Evolutionary conservation across 2,329 filamentous ascomycete species (phyloP).

Genomic region (Hypoxylon sp.): DNA sequence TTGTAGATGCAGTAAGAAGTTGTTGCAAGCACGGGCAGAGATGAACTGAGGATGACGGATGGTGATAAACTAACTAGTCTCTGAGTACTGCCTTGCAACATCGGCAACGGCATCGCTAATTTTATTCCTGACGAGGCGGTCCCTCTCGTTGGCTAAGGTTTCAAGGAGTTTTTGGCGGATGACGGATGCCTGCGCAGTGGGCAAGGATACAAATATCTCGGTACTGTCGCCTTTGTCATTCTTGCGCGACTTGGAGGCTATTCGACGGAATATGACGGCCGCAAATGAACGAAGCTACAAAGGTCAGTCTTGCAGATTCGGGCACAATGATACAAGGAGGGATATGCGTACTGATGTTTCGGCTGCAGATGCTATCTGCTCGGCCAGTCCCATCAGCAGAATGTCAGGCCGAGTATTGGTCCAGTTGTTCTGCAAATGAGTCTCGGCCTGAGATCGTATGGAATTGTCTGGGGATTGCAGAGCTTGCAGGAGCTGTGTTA

Average conservation of each 20-base stretch:
- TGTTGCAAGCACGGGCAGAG: not conserved
- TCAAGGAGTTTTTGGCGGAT: constrained; percentile 90
- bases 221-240: constrained; percentile 77
- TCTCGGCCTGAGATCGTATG: constrained; percentile 87
- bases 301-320: constrained; percentile 34
- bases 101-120: constrained; percentile 98
- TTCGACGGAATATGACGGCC: constrained; percentile 93
- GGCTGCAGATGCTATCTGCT: constrained; percentile 87
- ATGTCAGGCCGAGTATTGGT: constrained; percentile 84
- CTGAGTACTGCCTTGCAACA: constrained; percentile 93
- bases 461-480: constrained; percentile 92
- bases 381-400: constrained; percentile 92
- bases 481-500: constrained; percentile 87
- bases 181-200: constrained; percentile 78
- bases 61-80: constrained; percentile 76
- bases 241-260: constrained; percentile 91
- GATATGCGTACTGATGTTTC: constrained; percentile 75
- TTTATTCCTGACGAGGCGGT: constrained; percentile 87
- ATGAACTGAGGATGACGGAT: constrained; percentile 15
- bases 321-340: constrained; percentile 4
- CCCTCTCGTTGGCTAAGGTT: constrained; percentile 79
- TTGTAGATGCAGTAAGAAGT: not conserved
- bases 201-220: constrained; percentile 89
- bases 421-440: constrained; percentile 93
- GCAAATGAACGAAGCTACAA: constrained; percentile 87